Evolutionary conservation across 2,329 filamentous ascomycete species (phyloP).

Genomic region (Xylariales sp.): DNA sequence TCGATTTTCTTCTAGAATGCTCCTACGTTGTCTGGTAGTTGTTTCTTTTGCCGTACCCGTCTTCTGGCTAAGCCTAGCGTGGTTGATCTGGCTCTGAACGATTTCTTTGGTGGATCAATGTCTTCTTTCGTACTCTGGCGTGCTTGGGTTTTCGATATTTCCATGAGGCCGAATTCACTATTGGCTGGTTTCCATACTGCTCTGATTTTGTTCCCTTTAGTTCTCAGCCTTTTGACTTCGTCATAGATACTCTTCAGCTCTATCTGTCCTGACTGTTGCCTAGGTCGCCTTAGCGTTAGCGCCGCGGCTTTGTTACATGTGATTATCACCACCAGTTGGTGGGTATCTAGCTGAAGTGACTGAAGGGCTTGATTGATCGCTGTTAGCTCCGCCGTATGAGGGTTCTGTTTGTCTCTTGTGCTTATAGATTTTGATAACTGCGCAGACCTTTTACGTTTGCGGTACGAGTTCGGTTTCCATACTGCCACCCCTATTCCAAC

Average conservation of each 20-base stretch:
- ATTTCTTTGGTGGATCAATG: background rate
- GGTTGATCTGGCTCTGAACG: constrained; percentile 7
- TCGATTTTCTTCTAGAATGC: constrained; percentile 4
- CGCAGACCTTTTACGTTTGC: background rate
- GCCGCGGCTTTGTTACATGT: constrained; percentile 7
- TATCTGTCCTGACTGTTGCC: constrained; percentile 4
- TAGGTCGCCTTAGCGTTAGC: background rate
- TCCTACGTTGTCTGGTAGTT: constrained; percentile 2
- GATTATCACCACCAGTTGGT: constrained; percentile 2
- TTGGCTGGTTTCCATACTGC: too few species aligned
- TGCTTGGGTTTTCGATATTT: too few species aligned
- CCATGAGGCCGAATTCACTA: too few species aligned
- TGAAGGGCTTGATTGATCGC: constrained; percentile 14
- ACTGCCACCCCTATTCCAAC: constrained; percentile 4
- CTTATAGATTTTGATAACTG: background rate
- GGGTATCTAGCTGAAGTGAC: constrained; percentile 19
- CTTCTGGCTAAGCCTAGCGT: background rate
- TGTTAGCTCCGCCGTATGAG: constrained; percentile 6
- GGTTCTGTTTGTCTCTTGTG: constrained; percentile 6
- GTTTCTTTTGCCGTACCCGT: background rate
- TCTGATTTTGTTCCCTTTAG: constrained; percentile 3
- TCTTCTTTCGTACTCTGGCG: constrained; percentile 3
- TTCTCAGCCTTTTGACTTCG: background rate
- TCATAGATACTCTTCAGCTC: constrained; percentile 1
- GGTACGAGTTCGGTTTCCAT: background rate